These are phyloP conservation scores for Auriscalpium orientale DNA, from an alignment of 768 basidiomycete species.

Conservation along the genomic window DNA sequence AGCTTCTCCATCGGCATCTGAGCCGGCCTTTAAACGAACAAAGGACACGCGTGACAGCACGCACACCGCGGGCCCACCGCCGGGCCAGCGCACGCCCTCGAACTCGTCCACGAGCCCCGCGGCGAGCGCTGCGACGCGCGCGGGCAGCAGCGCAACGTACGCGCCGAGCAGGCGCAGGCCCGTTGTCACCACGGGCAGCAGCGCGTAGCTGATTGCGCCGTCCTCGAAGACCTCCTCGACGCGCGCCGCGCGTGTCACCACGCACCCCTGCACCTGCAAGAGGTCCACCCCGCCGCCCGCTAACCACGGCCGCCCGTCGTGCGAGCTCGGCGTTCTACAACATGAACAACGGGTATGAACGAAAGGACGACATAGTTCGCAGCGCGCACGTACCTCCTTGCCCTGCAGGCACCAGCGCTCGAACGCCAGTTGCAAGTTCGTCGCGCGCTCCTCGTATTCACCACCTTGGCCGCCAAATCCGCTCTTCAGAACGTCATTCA, in stretches of 20 bases:
- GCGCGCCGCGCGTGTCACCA: constrained; percentile 52
- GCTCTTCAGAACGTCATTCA: constrained; percentile 63
- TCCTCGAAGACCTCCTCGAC: constrained; percentile 54
- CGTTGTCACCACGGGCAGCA: constrained; percentile 68
- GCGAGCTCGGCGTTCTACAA: constrained; percentile 69
- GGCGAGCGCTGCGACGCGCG: constrained; percentile 63
- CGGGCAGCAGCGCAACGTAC: constrained; percentile 72
- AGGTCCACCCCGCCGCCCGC: constrained; percentile 77
- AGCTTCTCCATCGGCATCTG: no score
- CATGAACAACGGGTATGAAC: constrained; percentile 1
- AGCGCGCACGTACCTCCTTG: constrained; percentile 45
- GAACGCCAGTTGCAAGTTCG: constrained; percentile 90
- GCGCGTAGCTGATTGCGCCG: constrained; percentile 79
- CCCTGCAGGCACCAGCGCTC: constrained; percentile 84
- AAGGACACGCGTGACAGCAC: constrained; percentile 62
- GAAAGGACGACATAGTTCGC: neutral
- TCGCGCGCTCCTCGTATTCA: constrained; percentile 86
- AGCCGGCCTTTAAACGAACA: no score
- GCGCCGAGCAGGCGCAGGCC: constrained; percentile 72
- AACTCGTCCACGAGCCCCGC: constrained; percentile 54
- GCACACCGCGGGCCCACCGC: constrained; percentile 52
- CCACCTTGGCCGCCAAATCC: constrained; percentile 82
- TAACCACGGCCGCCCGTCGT: constrained; percentile 70
- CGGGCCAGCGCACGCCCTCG: constrained; percentile 49
- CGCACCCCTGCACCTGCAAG: constrained; percentile 71